A percentile compares a stretch with the other conserved stretches of the same genome.
phyloP scores from a whole-genome alignment of 108 stramenopile genomes.

The Conticribra guillardii region DNA sequence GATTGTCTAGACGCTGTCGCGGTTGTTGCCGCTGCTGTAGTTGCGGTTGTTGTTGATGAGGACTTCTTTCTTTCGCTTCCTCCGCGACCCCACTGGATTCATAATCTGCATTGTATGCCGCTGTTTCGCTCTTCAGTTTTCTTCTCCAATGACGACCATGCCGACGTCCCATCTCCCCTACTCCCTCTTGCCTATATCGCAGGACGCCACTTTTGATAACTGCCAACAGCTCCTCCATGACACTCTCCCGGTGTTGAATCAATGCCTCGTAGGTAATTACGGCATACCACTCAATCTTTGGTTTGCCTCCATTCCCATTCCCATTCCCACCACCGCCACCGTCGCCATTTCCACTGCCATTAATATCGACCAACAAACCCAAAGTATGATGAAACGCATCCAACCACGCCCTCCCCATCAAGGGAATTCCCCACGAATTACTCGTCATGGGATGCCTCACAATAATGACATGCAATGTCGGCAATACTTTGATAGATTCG shows the following conservation, averaged over 20 bases:
- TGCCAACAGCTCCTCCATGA: conserved; percentile 33
- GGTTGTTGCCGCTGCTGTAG: neutral
- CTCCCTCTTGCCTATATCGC: conserved; percentile 19
- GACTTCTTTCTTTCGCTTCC: too few relatives aligned
- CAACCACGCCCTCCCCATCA: conserved; percentile 17
- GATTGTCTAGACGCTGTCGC: neutral
- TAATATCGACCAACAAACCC: conserved; percentile 11
- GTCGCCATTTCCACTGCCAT: neutral
- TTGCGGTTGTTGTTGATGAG: too few relatives aligned
- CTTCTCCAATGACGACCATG: too few relatives aligned
- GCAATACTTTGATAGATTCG: conserved; percentile 21
- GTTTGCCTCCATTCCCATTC: neutral
- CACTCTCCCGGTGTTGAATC: conserved; percentile 24
- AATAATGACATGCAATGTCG: conserved; percentile 35
- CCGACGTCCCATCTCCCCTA: too few relatives aligned
- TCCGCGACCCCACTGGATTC: too few relatives aligned
- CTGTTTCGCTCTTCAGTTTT: too few relatives aligned
- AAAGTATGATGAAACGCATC: conserved; percentile 23
- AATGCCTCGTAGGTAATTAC: conserved; percentile 34
- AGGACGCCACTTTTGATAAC: conserved; percentile 27
- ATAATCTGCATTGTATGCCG: too few relatives aligned
- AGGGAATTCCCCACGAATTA: conserved; percentile 9
- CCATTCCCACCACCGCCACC: neutral
- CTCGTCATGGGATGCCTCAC: conserved; percentile 36
- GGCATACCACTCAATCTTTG: conserved; percentile 36